phyloP scores from a whole-genome alignment of 2,329 filamentous ascomycete genomes.

The Aphanocladium album region DNA sequence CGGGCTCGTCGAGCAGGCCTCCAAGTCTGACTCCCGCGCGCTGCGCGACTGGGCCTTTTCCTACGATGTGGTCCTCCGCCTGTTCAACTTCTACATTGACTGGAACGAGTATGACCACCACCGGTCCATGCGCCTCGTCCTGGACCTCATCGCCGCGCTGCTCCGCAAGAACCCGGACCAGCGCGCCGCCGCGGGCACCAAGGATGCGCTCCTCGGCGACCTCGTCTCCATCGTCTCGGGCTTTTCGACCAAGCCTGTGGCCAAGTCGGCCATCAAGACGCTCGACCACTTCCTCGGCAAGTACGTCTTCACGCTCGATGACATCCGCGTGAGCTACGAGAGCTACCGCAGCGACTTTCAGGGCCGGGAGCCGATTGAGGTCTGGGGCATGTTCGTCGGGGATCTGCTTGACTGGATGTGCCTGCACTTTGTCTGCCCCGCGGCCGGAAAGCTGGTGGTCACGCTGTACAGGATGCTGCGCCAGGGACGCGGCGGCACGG shows the following conservation, averaged over 20 bases:
- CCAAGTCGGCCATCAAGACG: constrained; percentile 65
- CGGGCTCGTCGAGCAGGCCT: constrained; percentile 56
- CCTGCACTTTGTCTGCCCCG: constrained; percentile 52
- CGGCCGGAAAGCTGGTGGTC: constrained; percentile 57
- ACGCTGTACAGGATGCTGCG: constrained; percentile 48
- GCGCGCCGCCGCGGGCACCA: constrained; percentile 33
- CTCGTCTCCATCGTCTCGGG: constrained; percentile 56
- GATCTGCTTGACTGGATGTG: constrained; percentile 52
- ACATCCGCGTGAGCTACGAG: constrained; percentile 41
- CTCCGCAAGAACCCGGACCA: constrained; percentile 45
- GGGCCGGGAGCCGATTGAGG: constrained; percentile 17
- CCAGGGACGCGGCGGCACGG: constrained; percentile 22
- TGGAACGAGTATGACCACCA: constrained; percentile 64
- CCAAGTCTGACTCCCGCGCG: constrained; percentile 40
- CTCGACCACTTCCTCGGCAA: constrained; percentile 63
- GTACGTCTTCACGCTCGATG: constrained; percentile 44
- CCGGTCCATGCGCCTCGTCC: constrained; percentile 56
- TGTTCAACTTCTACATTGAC: constrained; percentile 61
- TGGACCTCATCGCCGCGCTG: constrained; percentile 52
- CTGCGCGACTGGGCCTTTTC: constrained; percentile 49
- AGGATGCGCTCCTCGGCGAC: constrained; percentile 42
- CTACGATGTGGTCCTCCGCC: constrained; percentile 38
- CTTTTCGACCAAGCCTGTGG: constrained; percentile 56
- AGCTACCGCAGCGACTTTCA: constrained; percentile 27
- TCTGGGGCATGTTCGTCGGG: constrained; percentile 48